phyloP scores from a whole-genome alignment of 768 basidiomycete genomes.

The Leccinum boreale region DNA sequence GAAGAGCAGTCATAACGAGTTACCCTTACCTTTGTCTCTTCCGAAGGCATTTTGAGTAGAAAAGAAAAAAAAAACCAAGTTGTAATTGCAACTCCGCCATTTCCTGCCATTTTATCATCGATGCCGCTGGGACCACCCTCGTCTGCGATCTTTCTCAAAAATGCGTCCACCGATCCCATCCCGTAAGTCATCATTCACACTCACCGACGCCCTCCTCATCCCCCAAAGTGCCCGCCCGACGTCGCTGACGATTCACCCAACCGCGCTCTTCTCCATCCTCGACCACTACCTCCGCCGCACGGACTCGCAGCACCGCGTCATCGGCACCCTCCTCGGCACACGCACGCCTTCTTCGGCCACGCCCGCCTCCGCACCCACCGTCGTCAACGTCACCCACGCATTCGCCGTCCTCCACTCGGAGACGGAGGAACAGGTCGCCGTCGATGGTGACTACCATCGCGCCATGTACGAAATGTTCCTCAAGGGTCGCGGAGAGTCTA shows the following conservation, averaged over 20 bases:
- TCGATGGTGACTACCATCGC: slow-evolving; percentile 95
- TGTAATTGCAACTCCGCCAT: slow-evolving; percentile 32
- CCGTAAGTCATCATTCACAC: slow-evolving; percentile 29
- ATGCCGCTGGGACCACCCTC: slow-evolving; percentile 48
- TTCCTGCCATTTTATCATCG: neutral
- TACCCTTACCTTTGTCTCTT: slow-evolving; percentile 77
- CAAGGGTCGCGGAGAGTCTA: slow-evolving; percentile 53
- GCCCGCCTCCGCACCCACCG: neutral
- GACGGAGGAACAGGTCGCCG: slow-evolving; percentile 88
- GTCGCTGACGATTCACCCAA: slow-evolving; percentile 82
- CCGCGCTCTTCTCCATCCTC: slow-evolving; percentile 91
- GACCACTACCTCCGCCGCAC: slow-evolving; percentile 93
- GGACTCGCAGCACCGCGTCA: slow-evolving; percentile 80
- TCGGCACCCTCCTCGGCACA: slow-evolving; percentile 90
- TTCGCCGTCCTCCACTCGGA: slow-evolving; percentile 94
- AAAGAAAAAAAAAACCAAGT: slow-evolving; percentile 9
- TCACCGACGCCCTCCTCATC: neutral
- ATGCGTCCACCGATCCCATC: slow-evolving; percentile 28
- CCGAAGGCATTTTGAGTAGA: slow-evolving; percentile 65
- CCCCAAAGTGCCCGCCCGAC: slow-evolving; percentile 62
- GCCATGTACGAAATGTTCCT: slow-evolving; percentile 88
- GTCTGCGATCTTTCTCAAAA: slow-evolving; percentile 44
- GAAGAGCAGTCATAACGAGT: neutral
- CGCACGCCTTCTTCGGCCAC: slow-evolving; percentile 47
- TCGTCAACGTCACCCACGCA: slow-evolving; percentile 73